Percentiles rank a stretch among this genome's conserved stretches.
Conservation (phyloP, 192 early-diverging fungal genomes). For the Rhizophagus clarus region DNA sequence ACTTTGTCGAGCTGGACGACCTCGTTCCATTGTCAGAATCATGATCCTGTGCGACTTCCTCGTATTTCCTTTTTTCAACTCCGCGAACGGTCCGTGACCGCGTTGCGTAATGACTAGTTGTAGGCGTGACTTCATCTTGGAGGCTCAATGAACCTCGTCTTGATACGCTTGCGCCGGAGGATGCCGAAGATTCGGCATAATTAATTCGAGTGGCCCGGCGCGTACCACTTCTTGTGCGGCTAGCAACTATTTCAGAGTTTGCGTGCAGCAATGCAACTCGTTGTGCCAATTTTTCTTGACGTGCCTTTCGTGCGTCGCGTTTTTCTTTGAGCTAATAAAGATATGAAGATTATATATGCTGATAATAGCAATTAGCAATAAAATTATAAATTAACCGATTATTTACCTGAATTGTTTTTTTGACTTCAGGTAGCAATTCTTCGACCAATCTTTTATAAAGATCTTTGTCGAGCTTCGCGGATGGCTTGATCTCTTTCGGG, state of each 20-base stretch:
- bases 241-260: constrained; percentile 7
- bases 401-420: constrained; percentile 2
- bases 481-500: constrained; percentile 15
- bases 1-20: not conserved
- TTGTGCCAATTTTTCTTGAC: constrained; percentile 24
- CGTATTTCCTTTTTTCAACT: not conserved
- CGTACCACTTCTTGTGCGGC: constrained; percentile 22
- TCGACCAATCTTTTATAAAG: not conserved
- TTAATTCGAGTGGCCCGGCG: not conserved
- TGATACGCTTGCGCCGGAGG: not conserved
- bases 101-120: not conserved
- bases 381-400: not conserved
- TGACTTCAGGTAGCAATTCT: constrained; percentile 8
- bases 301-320: not conserved
- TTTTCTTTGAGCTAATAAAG: constrained; percentile 17
- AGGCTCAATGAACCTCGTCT: not conserved
- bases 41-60: not conserved
- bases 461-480: constrained; percentile 2
- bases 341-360: not conserved
- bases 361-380: no score
- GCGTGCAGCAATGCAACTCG: constrained; percentile 11
- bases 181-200: not conserved
- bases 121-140: not conserved
- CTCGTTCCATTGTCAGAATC: not conserved
- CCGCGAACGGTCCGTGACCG: not conserved